Evolutionary conservation across 1,139 yeast genomes (phyloP).

Genomic region (Hanseniaspora sp.): DNA sequence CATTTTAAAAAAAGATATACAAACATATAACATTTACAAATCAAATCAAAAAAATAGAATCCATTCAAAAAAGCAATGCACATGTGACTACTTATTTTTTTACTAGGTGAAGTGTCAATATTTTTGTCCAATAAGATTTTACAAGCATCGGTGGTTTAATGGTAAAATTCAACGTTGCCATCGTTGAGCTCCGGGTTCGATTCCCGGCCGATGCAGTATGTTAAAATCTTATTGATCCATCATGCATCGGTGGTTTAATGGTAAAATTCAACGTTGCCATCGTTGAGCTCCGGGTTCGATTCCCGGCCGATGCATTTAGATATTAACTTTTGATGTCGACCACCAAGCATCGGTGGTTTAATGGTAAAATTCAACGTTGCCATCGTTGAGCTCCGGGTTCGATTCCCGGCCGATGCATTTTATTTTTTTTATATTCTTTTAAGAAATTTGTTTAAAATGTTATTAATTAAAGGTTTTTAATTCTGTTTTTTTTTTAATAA

Average conservation of each 20-base stretch:
- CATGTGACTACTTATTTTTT: too few species aligned
- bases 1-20: too few species aligned
- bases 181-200: conserved; percentile 17
- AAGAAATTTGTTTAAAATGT: too few species aligned
- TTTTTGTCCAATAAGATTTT: neutral
- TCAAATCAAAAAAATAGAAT: too few species aligned
- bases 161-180: conserved; percentile 17
- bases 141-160: conserved; percentile 17
- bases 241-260: conserved; percentile 14
- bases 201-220: conserved; percentile 16
- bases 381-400: too few species aligned
- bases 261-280: conserved; percentile 17
- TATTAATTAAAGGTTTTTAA: too few species aligned
- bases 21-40: too few species aligned
- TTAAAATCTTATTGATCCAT: neutral
- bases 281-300: conserved; percentile 17
- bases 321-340: neutral
- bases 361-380: conserved; percentile 9
- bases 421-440: conserved; percentile 11
- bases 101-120: too few species aligned
- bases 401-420: conserved; percentile 5
- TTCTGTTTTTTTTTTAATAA: too few species aligned
- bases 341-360: conserved; percentile 8
- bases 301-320: conserved; percentile 16
- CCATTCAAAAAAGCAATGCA: too few species aligned